Base-by-base conservation (phyloP, 352 stramenopile species). In the Phytopythium cucurbitacearum region DNA sequence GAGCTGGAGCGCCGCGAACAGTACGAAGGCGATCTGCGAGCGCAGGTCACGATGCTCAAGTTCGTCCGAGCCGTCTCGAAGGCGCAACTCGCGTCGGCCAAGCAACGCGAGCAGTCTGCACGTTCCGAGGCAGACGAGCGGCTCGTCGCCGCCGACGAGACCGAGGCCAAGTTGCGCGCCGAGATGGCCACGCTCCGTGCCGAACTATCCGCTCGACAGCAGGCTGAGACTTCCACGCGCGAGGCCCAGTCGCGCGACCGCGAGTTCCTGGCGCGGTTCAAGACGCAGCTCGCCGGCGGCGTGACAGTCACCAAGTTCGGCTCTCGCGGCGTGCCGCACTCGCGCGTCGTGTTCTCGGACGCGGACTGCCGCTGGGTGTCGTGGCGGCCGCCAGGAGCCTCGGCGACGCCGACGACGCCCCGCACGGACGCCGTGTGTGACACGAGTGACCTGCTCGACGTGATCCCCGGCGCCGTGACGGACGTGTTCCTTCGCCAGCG, bases 261-360 rank as follows among this genome's bases (percentile, higher is more conserved):
- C 28, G 61, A 76, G 34, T 64, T 68, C 40, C 69, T 89, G 3
- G 42, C 54, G 12, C 65, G 78, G 43, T 85, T 86, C 61, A 89
- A 89, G 61, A 60, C 71, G 52, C 64, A 80, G 37, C 67, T 87
- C 39, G 67, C 67, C 33, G 64, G 57, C 7, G 78, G 75, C 32
- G 61, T 89, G 45, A 56, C 70, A 0, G 68, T 87, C 32, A 82
- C 62, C 51, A 87, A 87, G 63, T 83, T 79, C 56, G 73, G 73
- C 4, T 34, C 75, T 3, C 67, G 67, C 0, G 75, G 75, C 28
- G 68, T 62, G 3, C 75, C 75, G 16, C 73, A 85, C 48, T 33
- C 58, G 39, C 69, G 78, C 21, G 60, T 89, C n/a, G 56, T 89
- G 21, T 87, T 73, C 53, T 61, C 75, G 5, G 73, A 87, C 52